Percentiles rank a stretch among this genome's conserved stretches.
Conservation (phyloP, 805 yeast genomes). For the Ogataea populi-albae region DNA sequence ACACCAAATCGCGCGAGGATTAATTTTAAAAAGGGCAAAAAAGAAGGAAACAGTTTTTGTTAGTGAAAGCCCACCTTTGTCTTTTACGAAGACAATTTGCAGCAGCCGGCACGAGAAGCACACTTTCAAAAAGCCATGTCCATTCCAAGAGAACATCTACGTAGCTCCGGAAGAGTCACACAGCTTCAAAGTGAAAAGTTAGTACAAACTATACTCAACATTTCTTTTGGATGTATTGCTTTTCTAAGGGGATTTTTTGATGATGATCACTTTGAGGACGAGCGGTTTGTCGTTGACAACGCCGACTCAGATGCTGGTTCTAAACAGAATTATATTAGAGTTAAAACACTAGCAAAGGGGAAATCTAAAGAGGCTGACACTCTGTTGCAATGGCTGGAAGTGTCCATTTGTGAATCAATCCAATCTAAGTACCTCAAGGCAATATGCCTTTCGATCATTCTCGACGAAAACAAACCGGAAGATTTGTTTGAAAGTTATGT, state of each 20-base stretch:
- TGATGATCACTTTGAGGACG: slow-evolving; percentile 51
- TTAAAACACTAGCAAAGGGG: slow-evolving; percentile 49
- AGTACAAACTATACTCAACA: slow-evolving; percentile 46
- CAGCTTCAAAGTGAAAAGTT: slow-evolving; percentile 38
- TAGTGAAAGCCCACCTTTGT: neutral
- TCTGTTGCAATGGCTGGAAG: slow-evolving; percentile 53
- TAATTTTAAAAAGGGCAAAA: too few species aligned
- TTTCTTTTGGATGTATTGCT: slow-evolving; percentile 57
- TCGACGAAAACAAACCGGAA: slow-evolving; percentile 41
- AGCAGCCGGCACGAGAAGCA: too few species aligned
- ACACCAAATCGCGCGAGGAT: too few species aligned
- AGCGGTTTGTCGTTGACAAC: slow-evolving; percentile 40
- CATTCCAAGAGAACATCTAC: slow-evolving; percentile 6
- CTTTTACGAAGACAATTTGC: too few species aligned
- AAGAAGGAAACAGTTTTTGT: neutral
- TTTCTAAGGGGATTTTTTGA: slow-evolving; percentile 56
- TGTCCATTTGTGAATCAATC: slow-evolving; percentile 46
- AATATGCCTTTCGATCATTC: slow-evolving; percentile 43
- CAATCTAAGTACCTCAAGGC: slow-evolving; percentile 41
- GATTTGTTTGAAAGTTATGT: slow-evolving; percentile 49
- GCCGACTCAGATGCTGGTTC: slow-evolving; percentile 16
- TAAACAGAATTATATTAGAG: slow-evolving; percentile 35
- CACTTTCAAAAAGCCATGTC: too few species aligned
- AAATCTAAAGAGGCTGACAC: slow-evolving; percentile 44
- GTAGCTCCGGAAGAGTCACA: slow-evolving; percentile 22